Conservation (phyloP, 306 rosid species). For the Quercus variabilis region DNA sequence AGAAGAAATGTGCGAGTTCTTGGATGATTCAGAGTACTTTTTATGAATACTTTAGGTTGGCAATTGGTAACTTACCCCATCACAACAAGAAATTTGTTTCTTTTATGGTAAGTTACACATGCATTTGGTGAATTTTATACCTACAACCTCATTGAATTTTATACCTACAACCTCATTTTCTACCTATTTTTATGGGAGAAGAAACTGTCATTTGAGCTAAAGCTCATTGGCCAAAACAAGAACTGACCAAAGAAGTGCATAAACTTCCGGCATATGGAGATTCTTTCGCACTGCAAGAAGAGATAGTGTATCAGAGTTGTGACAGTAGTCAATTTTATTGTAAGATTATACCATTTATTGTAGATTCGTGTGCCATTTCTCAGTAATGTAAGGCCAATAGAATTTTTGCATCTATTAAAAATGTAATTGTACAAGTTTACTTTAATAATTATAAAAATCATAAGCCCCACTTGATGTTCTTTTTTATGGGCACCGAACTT, state of each 20-base stretch:
- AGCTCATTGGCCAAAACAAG: not conserved
- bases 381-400: not conserved
- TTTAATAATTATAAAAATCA: not conserved
- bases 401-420: not conserved
- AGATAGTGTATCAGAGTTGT: no score
- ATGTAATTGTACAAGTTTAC: not conserved
- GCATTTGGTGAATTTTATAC: no score
- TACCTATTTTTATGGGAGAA: no score
- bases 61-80: not conserved
- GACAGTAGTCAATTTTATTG: not conserved
- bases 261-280: not conserved
- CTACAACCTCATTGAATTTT: no score
- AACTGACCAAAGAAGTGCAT: not conserved
- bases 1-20: slow-evolving; percentile 1
- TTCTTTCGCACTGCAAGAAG: not conserved
- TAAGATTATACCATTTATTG: not conserved
- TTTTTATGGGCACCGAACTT: not conserved
- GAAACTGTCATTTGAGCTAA: no score
- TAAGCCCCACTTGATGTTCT: not conserved
- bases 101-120: no score
- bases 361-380: not conserved
- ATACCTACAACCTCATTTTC: no score
- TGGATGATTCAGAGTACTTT: not conserved
- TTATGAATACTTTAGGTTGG: not conserved
- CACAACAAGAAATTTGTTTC: no score